Percentiles rank a stretch among this genome's conserved stretches.
Evolutionary conservation across 352 stramenopile species (phyloP).

Genomic region (Phytophthora multivora): DNA sequence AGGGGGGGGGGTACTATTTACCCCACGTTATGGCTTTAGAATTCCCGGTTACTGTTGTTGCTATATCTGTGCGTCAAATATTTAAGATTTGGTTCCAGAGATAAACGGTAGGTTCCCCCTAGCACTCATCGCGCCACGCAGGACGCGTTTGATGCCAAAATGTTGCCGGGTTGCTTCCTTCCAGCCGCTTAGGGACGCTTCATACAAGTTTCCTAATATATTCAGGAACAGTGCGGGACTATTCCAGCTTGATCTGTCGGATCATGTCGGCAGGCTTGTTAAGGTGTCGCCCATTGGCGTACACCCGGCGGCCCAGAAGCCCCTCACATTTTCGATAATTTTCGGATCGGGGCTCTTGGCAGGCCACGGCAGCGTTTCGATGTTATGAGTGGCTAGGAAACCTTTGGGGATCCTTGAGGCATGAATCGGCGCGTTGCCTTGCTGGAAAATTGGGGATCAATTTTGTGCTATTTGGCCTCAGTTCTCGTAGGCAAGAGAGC

Average conservation of each 20-base stretch:
- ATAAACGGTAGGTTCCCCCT: too few species aligned
- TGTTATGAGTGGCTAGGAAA: neutral
- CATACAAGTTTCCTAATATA: neutral
- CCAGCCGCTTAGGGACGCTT: slow-evolving; percentile 6
- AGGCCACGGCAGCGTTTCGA: slow-evolving; percentile 12
- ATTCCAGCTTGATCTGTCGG: slow-evolving; percentile 1
- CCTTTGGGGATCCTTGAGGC: slow-evolving; percentile 1
- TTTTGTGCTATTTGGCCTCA: neutral
- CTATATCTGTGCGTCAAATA: too few species aligned
- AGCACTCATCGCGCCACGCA: too few species aligned
- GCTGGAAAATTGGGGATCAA: slow-evolving; percentile 13
- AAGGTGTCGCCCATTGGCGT: slow-evolving; percentile 18
- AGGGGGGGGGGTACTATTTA: too few species aligned
- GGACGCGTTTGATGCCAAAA: too few species aligned
- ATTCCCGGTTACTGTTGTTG: too few species aligned
- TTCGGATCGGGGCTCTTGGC: slow-evolving; percentile 30
- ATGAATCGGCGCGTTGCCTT: slow-evolving; percentile 21
- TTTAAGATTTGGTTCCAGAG: too few species aligned
- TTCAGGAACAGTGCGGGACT: neutral
- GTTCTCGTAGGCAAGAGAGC: slow-evolving; percentile 3
- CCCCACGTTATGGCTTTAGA: too few species aligned
- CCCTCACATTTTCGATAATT: slow-evolving; percentile 31
- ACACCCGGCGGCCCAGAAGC: slow-evolving; percentile 18
- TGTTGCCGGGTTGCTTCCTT: too few species aligned
- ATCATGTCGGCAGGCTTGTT: slow-evolving; percentile 10